phyloP scores from a whole-genome alignment of 495 filamentous ascomycete species.

The Monascus purpureus region DNA sequence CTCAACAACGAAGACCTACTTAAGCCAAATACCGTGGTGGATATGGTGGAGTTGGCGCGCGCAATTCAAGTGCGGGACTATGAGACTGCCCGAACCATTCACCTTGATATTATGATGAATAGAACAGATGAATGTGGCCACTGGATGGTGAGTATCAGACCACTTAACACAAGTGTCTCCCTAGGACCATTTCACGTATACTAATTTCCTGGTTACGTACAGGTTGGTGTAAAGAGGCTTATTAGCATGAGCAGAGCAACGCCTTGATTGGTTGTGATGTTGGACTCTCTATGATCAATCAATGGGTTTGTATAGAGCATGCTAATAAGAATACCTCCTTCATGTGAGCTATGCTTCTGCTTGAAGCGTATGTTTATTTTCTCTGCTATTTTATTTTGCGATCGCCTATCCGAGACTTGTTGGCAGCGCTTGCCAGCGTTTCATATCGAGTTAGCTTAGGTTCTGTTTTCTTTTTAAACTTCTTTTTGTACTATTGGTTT shows the following conservation, averaged over 20 bases:
- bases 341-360: too few species aligned
- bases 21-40: slow-evolving; percentile 63
- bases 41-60: slow-evolving; percentile 50
- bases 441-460: too few species aligned
- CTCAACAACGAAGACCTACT: slow-evolving; percentile 90
- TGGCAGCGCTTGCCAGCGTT: too few species aligned
- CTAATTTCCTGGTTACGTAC: slow-evolving; percentile 2
- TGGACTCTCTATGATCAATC: too few species aligned
- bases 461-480: too few species aligned
- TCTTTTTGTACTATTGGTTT: too few species aligned
- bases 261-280: slow-evolving; percentile 25
- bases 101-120: slow-evolving; percentile 70
- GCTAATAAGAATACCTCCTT: too few species aligned
- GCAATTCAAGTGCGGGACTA: slow-evolving; percentile 61
- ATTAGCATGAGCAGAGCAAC: slow-evolving; percentile 85
- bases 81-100: slow-evolving; percentile 56
- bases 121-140: slow-evolving; percentile 75
- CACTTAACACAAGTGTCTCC: slow-evolving; percentile 4
- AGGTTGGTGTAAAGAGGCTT: slow-evolving; percentile 86
- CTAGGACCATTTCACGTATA: too few species aligned
- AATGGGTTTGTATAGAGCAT: too few species aligned
- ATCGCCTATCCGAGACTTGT: too few species aligned
- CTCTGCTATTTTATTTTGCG: too few species aligned
- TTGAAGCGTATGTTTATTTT: too few species aligned
- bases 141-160: slow-evolving; percentile 71